These are phyloP conservation scores for Scenedesmus sp. DNA, from an alignment of 163 green algal genomes.

Conservation along the genomic window DNA sequence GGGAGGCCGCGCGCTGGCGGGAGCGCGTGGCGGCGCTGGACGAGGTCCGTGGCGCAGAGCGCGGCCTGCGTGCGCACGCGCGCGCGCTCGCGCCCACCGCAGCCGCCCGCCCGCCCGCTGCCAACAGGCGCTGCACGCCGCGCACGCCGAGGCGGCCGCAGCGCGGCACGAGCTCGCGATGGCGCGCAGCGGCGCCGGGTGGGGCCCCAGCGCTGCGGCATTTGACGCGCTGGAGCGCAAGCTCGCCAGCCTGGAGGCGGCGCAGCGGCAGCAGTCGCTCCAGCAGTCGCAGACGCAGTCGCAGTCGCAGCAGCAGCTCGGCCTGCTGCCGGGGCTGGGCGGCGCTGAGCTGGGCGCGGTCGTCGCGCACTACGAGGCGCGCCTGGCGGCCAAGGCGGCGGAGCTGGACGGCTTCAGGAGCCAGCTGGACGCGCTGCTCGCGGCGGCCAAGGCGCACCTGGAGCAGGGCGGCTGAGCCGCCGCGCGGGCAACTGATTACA, in stretches of 20 bases:
- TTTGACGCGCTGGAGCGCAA: constrained; percentile 34
- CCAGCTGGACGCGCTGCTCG: constrained; percentile 31
- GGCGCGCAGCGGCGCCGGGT: not conserved
- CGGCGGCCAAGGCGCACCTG: constrained; percentile 9
- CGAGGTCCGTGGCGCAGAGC: not conserved
- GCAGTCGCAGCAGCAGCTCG: constrained; percentile 9
- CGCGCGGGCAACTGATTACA: too few relatives aligned
- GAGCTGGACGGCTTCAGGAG: constrained; percentile 29
- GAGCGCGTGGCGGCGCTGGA: constrained; percentile 3
- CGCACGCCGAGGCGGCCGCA: not conserved
- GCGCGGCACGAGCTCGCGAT: not conserved
- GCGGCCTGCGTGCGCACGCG: not conserved
- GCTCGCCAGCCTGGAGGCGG: constrained; percentile 10
- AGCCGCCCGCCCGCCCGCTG: not conserved
- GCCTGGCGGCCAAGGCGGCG: constrained; percentile 13
- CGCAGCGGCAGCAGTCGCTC: constrained; percentile 12
- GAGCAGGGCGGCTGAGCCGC: too few relatives aligned
- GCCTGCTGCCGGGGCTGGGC: not conserved
- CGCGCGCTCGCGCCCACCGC: not conserved
- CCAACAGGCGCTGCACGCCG: not conserved
- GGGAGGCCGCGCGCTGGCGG: constrained; percentile 1
- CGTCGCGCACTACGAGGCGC: not conserved
- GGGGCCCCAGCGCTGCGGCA: not conserved
- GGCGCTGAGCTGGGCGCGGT: constrained; percentile 7
- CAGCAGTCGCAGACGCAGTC: not conserved